Evolutionary conservation across 805 yeast species (phyloP).

Genomic region (Metschnikowia vanudenii): DNA sequence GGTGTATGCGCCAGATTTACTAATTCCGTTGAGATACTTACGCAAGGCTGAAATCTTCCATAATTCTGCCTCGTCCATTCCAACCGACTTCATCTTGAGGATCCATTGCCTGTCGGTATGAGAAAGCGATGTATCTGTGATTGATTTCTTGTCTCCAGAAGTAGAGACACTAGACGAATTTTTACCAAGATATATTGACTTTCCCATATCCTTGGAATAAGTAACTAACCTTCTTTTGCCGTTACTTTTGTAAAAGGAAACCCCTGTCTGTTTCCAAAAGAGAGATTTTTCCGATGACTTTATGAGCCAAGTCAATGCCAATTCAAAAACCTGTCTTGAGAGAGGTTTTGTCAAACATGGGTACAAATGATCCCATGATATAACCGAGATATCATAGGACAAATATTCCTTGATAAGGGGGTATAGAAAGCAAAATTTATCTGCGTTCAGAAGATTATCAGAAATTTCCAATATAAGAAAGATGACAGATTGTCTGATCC

Average conservation of each 20-base stretch:
- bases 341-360: slow-evolving; percentile 69
- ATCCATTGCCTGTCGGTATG: slow-evolving; percentile 72
- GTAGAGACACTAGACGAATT: slow-evolving; percentile 5
- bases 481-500: slow-evolving; percentile 73
- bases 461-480: slow-evolving; percentile 61
- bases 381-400: slow-evolving; percentile 69
- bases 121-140: slow-evolving; percentile 40
- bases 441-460: slow-evolving; percentile 66
- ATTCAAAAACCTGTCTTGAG: slow-evolving; percentile 59
- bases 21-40: slow-evolving; percentile 55
- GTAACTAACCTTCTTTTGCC: slow-evolving; percentile 25
- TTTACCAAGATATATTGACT: slow-evolving; percentile 33
- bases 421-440: slow-evolving; percentile 75
- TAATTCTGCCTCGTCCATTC: slow-evolving; percentile 65
- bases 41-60: slow-evolving; percentile 81
- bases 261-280: slow-evolving; percentile 67
- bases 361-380: slow-evolving; percentile 63
- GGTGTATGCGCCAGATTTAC: slow-evolving; percentile 10
- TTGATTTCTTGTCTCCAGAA: slow-evolving; percentile 1
- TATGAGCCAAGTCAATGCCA: slow-evolving; percentile 69
- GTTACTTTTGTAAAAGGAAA: slow-evolving; percentile 18
- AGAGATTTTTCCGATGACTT: slow-evolving; percentile 57
- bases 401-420: slow-evolving; percentile 78
- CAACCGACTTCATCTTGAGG: slow-evolving; percentile 68
- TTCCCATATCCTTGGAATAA: slow-evolving; percentile 36